Evolutionary conservation across 225 moss, liverwort and hornwort genomes (phyloP).

Genomic region (Bryum argenteum): DNA sequence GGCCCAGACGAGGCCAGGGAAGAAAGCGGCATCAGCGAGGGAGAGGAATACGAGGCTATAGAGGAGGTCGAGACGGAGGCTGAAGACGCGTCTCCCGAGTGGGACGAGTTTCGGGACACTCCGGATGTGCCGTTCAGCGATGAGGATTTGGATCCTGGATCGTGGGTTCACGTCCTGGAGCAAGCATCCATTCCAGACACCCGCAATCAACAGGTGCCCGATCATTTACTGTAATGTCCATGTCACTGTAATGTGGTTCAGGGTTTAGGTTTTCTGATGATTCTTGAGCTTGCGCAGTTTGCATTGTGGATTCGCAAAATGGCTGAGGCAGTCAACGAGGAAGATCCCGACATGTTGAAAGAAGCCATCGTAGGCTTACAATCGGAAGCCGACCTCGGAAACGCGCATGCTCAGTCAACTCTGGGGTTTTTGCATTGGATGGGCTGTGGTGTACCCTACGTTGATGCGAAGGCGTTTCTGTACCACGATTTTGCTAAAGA

Average conservation of each 20-base stretch:
- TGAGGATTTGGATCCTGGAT: constrained; percentile 86
- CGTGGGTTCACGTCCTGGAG: constrained; percentile 77
- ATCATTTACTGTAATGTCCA: background rate
- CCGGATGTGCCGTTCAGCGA: constrained; percentile 59
- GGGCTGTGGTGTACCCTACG: constrained; percentile 69
- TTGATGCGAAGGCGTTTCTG: constrained; percentile 69
- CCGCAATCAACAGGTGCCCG: constrained; percentile 43
- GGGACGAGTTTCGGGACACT: constrained; percentile 85
- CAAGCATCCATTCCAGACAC: constrained; percentile 44
- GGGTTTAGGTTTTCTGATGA: background rate
- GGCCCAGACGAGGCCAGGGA: constrained; percentile 37
- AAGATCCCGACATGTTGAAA: constrained; percentile 66
- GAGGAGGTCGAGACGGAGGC: constrained; percentile 40
- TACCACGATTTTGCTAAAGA: constrained; percentile 85
- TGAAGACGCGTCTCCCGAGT: constrained; percentile 56
- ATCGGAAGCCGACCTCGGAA: constrained; percentile 69
- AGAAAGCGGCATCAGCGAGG: constrained; percentile 31
- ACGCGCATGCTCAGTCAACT: constrained; percentile 90
- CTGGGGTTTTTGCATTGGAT: constrained; percentile 83
- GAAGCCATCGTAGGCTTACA: constrained; percentile 62
- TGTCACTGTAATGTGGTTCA: background rate
- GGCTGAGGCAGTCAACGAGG: constrained; percentile 68
- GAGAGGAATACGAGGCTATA: constrained; percentile 32
- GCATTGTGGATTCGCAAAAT: constrained; percentile 74
- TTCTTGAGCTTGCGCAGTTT: constrained; percentile 37